Base-by-base conservation (phyloP, 495 filamentous ascomycete species). In the Pseudotulostoma volvatum region DNA sequence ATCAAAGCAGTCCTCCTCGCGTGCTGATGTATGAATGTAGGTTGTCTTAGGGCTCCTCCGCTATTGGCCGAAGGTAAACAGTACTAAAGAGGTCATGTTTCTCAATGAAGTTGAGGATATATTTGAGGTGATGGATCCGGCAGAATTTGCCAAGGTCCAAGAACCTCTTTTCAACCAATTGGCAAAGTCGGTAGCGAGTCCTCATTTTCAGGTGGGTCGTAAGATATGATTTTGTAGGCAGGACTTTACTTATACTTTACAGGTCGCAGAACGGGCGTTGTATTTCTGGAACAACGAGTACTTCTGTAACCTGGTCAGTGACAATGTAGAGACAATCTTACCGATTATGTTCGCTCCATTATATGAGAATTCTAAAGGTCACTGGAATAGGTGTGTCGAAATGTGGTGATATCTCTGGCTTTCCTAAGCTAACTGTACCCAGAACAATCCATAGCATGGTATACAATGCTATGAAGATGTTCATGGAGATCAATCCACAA, bases 221-320 rank as follows among this genome's bases (percentile, higher is more conserved):
- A n/a, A n/a, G n/a, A n/a, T n/a, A n/a, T n/a, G 44, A 18, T 9
- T 16, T 20, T 3, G 11, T 30, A 14, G 18, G 17, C 16, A 23
- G 16, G 13, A 4, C n/a, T n/a, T n/a, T n/a, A 39, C 43, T 18
- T 17, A 5, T 37, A 20, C n/a, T 28, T 44, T 11, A 44, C 44
- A 80, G 77, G 90, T 97, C 32, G 90, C 90, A 21, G 90, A 99
- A 55, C 74, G 90, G 46, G 90, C 92, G 1, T 74, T 99, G 17
- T 99, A 99, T 63, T 99, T 96, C 67, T 99, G 90, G 90, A 99
- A 99, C 61, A 99, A 99, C 53, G 90, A 99, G 55, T 99, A 99
- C 51, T 99, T 99, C 66, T 99, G 90, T 67, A 99, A 99, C 52
- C 66, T 99, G 39, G 90, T 99, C 38, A 95, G 87, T 67, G 90